A percentile compares a stretch with the other conserved stretches of the same genome.
phyloP scores from a whole-genome alignment of 2,329 filamentous ascomycete species.

The Dactylellina cionopaga region DNA sequence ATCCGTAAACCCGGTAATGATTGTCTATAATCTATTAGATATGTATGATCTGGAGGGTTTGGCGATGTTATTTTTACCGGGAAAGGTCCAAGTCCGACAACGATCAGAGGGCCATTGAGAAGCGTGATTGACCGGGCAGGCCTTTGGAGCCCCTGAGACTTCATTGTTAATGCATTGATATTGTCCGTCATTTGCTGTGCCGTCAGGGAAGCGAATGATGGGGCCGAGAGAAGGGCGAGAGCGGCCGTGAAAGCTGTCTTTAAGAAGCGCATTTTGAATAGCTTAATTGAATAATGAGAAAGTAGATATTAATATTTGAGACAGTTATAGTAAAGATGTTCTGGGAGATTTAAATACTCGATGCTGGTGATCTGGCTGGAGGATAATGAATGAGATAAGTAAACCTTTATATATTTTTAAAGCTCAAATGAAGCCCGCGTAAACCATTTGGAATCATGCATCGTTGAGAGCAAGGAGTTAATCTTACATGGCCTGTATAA shows the following conservation, averaged over 20 bases:
- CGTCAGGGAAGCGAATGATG: slow-evolving; percentile 52
- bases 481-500: too few species aligned
- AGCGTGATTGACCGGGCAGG: slow-evolving; percentile 57
- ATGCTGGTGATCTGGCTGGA: too few species aligned
- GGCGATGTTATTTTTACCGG: slow-evolving; percentile 57
- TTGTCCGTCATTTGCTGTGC: slow-evolving; percentile 54
- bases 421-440: too few species aligned
- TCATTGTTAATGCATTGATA: slow-evolving; percentile 56
- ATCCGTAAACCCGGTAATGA: slow-evolving; percentile 58
- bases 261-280: slow-evolving; percentile 54
- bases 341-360: too few species aligned
- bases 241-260: slow-evolving; percentile 43
- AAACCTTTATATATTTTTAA: too few species aligned
- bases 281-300: too few species aligned
- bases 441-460: too few species aligned
- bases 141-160: slow-evolving; percentile 56
- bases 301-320: too few species aligned
- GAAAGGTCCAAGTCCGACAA: slow-evolving; percentile 58
- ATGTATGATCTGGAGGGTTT: background rate
- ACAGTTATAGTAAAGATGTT: too few species aligned
- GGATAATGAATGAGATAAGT: too few species aligned
- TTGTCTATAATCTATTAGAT: background rate
- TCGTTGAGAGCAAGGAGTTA: too few species aligned
- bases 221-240: slow-evolving; percentile 50
- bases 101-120: slow-evolving; percentile 57